Conservation (phyloP, 2,329 filamentous ascomycete species). For the Nemania diffusa region DNA sequence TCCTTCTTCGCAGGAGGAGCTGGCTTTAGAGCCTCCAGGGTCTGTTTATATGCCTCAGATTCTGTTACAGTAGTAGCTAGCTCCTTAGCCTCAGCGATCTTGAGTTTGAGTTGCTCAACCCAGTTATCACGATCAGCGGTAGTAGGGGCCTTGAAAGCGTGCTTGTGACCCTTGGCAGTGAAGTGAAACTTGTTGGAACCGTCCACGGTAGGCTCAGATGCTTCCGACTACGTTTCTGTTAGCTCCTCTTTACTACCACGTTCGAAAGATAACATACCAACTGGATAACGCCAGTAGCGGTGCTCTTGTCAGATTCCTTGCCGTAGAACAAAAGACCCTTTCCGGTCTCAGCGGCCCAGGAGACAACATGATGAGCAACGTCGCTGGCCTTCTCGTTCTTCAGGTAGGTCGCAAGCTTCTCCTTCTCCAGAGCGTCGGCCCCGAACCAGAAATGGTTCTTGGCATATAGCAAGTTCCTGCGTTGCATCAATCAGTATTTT, state of each 20-base stretch:
- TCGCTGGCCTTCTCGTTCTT: constrained; percentile 86
- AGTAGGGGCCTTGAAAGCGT: constrained; percentile 86
- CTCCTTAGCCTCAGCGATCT: constrained; percentile 86
- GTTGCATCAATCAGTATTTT: not conserved
- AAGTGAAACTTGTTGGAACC: constrained; percentile 86
- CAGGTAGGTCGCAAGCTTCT: constrained; percentile 80
- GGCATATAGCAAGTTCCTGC: constrained; percentile 85
- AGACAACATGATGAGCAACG: constrained; percentile 79
- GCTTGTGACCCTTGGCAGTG: constrained; percentile 87
- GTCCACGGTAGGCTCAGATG: constrained; percentile 77
- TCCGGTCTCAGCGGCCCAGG: constrained; percentile 93
- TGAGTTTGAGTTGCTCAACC: constrained; percentile 84
- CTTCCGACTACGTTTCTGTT: constrained; percentile 61
- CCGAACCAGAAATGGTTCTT: constrained; percentile 96
- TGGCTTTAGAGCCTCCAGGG: constrained; percentile 76
- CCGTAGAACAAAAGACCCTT: constrained; percentile 94
- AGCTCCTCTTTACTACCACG: constrained; percentile 36
- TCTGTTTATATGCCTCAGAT: constrained; percentile 88
- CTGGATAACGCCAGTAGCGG: constrained; percentile 84
- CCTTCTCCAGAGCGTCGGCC: constrained; percentile 75
- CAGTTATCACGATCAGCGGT: constrained; percentile 88
- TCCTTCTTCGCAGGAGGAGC: constrained; percentile 56
- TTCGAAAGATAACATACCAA: constrained; percentile 68
- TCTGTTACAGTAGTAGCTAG: constrained; percentile 76
- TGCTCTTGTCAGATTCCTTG: constrained; percentile 85